A percentile compares a stretch with the other conserved stretches of the same genome.
These are phyloP conservation scores for Perilla frutescens DNA, from an alignment of 257 asterid genomes.

Conservation along the genomic window DNA sequence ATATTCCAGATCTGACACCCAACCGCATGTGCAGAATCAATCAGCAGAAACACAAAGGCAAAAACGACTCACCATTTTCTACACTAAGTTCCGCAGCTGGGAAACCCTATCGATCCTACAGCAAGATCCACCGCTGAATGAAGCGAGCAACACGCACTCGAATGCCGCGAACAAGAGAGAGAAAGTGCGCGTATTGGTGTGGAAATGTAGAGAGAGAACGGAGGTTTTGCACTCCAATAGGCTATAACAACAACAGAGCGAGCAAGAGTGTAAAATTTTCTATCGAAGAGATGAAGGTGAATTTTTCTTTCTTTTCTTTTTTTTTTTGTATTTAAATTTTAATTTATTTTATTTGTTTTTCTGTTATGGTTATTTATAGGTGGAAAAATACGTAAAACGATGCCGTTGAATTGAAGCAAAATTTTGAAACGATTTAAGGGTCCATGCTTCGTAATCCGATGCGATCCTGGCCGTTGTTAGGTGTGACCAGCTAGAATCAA, in stretches of 20 bases:
- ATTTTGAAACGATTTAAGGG: not conserved
- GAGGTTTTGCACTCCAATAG: slow-evolving; percentile 33
- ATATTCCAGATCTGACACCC: slow-evolving; percentile 44
- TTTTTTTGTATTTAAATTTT: not conserved
- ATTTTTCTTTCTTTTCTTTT: not conserved
- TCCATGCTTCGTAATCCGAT: slow-evolving; percentile 16
- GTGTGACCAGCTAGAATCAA: slow-evolving; percentile 10
- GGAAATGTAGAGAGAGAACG: slow-evolving; percentile 28
- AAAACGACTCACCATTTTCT: slow-evolving; percentile 51
- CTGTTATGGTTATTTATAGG: not conserved
- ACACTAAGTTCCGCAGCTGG: slow-evolving; percentile 31
- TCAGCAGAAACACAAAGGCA: slow-evolving; percentile 20
- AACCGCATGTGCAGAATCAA: slow-evolving; percentile 34
- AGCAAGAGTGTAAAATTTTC: slow-evolving; percentile 7
- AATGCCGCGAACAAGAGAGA: slow-evolving; percentile 44
- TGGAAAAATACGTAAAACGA: not conserved
- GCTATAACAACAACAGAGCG: slow-evolving; percentile 12
- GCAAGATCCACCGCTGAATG: slow-evolving; percentile 36
- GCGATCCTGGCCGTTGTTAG: slow-evolving; percentile 8
- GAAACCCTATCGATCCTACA: slow-evolving; percentile 42
- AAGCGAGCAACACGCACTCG: slow-evolving; percentile 30
- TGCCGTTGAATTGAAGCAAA: slow-evolving; percentile 1
- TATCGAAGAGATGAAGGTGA: slow-evolving; percentile 35
- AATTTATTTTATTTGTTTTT: not conserved
- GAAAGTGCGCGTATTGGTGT: slow-evolving; percentile 38